Evolutionary conservation across 129 eudicot species (phyloP).

Genomic region (Artemisia annua): DNA sequence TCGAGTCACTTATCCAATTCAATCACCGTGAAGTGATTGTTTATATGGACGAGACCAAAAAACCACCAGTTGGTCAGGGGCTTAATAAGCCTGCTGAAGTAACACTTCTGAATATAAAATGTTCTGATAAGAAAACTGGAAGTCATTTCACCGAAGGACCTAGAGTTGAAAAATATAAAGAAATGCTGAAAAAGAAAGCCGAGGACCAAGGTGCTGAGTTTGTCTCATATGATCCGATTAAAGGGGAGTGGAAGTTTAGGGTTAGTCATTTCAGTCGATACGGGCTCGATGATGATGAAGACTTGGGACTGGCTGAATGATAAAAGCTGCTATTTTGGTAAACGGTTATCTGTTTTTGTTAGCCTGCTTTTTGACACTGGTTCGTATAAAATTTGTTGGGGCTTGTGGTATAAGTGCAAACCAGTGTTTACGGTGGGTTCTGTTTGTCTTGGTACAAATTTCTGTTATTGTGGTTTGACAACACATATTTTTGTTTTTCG

Average conservation of each 20-base stretch:
- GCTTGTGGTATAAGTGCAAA: conserved; percentile 19
- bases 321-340: not conserved
- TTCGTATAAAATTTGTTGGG: conserved; percentile 16
- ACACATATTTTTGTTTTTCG: not conserved
- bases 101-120: conserved; percentile 85
- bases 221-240: conserved; percentile 73
- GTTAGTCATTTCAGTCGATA: conserved; percentile 86
- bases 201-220: conserved; percentile 99
- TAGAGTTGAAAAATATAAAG: conserved; percentile 76
- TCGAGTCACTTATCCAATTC: conserved; percentile 82
- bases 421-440: conserved; percentile 23
- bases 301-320: conserved; percentile 24
- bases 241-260: conserved; percentile 96
- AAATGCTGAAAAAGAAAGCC: conserved; percentile 77
- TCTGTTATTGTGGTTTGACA: conserved; percentile 35
- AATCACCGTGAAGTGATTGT: conserved; percentile 91
- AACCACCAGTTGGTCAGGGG: conserved; percentile 96
- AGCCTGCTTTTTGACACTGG: conserved; percentile 24
- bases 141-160: conserved; percentile 69
- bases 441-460: not conserved
- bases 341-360: not conserved
- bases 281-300: conserved; percentile 52
- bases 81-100: conserved; percentile 96
- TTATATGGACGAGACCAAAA: conserved; percentile 91
- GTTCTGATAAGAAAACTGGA: conserved; percentile 81